These are phyloP conservation scores for Asterochloris sp. DNA, from an alignment of 139 green algal species.

Conservation along the genomic window DNA sequence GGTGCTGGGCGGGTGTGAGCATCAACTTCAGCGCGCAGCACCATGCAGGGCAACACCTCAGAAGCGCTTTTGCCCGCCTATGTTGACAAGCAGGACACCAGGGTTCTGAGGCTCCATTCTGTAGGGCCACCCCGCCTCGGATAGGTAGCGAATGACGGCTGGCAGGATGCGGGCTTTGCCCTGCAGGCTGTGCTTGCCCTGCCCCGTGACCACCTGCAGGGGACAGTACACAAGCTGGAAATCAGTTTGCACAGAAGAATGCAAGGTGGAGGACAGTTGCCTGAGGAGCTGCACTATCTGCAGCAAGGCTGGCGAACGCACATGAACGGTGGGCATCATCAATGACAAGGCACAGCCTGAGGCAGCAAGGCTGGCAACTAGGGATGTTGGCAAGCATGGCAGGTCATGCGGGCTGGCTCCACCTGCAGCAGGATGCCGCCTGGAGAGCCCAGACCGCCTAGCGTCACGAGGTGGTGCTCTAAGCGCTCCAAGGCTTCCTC, in stretches of 20 bases:
- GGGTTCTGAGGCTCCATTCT: constrained; percentile 26
- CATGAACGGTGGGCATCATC: neutral
- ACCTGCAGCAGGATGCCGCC: constrained; percentile 37
- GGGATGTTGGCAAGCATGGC: neutral
- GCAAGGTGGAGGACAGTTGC: neutral
- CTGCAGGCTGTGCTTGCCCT: constrained; percentile 28
- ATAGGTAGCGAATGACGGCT: constrained; percentile 37
- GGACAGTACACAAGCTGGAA: neutral
- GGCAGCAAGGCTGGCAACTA: neutral
- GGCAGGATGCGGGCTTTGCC: constrained; percentile 34
- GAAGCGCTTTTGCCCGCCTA: neutral
- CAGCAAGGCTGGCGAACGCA: neutral
- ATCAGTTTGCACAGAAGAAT: neutral
- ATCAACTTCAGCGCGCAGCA: too few species aligned
- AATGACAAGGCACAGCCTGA: neutral
- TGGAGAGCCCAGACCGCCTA: constrained; percentile 31
- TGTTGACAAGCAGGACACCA: constrained; percentile 8
- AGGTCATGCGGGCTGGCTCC: neutral
- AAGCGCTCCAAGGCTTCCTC: constrained; percentile 19
- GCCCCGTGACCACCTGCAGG: constrained; percentile 28
- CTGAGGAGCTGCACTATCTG: neutral
- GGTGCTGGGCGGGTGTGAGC: too few species aligned
- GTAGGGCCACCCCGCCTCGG: constrained; percentile 30
- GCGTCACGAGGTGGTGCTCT: constrained; percentile 23
- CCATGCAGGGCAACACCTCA: neutral